A percentile compares a stretch with the other conserved stretches of the same genome.
These are phyloP conservation scores for Penicillium sp. DNA, from an alignment of 2,329 filamentous ascomycete genomes.

Conservation along the genomic window DNA sequence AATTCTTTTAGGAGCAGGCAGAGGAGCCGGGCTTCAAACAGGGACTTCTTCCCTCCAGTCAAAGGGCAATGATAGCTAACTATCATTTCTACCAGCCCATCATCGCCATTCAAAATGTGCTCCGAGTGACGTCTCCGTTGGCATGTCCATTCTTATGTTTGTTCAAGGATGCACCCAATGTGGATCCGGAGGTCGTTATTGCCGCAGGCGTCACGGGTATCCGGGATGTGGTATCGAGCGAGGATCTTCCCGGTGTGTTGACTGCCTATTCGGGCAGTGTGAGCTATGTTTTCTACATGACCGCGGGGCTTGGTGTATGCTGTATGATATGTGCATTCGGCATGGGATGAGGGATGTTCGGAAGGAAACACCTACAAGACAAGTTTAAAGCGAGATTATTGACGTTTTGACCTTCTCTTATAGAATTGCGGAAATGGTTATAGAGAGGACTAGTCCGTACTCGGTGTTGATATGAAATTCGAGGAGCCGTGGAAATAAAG, in stretches of 20 bases:
- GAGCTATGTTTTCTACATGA: conserved; percentile 25
- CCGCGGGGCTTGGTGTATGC: conserved; percentile 13
- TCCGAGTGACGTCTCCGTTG: conserved; percentile 39
- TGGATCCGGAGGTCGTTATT: conserved; percentile 35
- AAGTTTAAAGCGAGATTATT: background rate
- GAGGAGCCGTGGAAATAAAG: background rate
- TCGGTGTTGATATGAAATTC: background rate
- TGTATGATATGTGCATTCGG: conserved; percentile 20
- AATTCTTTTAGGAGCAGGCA: conserved; percentile 42
- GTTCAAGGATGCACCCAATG: conserved; percentile 34
- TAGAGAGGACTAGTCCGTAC: background rate
- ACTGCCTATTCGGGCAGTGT: conserved; percentile 30
- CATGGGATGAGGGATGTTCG: conserved; percentile 28
- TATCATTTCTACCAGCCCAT: conserved; percentile 27
- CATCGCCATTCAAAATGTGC: conserved; percentile 40
- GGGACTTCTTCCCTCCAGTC: conserved; percentile 11
- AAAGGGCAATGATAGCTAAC: background rate
- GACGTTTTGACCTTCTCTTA: no score
- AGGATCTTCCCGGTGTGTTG: conserved; percentile 29
- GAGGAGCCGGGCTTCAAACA: conserved; percentile 32
- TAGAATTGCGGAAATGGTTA: background rate
- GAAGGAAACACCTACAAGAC: conserved; percentile 10
- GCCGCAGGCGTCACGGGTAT: conserved; percentile 46
- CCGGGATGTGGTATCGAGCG: conserved; percentile 29
- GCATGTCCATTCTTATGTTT: conserved; percentile 41